These are phyloP conservation scores for Nemania sp. DNA, from an alignment of 2,329 filamentous ascomycete genomes.

Conservation along the genomic window DNA sequence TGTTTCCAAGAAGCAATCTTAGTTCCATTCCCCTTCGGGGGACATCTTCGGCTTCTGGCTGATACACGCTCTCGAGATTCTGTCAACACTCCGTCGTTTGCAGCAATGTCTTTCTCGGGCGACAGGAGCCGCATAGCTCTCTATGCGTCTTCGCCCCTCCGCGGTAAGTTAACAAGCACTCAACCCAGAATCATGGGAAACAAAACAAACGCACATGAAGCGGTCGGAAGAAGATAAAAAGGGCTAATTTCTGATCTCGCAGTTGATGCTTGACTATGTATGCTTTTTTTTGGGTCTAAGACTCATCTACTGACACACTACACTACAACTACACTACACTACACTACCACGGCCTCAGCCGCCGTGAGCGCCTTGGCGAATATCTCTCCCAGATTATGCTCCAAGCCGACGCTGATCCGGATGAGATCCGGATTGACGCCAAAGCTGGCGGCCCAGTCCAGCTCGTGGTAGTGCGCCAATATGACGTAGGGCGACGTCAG, in stretches of 20 bases:
- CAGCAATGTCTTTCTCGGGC: no score
- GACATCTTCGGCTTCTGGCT: background rate
- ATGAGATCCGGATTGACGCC: slow-evolving; percentile 82
- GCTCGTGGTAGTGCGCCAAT: slow-evolving; percentile 86
- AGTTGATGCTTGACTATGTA: slow-evolving; percentile 7
- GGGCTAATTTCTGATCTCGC: background rate
- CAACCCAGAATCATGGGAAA: background rate
- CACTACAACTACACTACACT: slow-evolving; percentile 4
- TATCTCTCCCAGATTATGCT: slow-evolving; percentile 68
- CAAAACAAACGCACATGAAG: background rate
- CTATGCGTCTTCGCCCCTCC: no score
- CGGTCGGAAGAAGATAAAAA: background rate
- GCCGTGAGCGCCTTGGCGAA: slow-evolving; percentile 74
- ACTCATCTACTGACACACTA: background rate
- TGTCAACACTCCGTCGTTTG: background rate
- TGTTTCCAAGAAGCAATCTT: background rate
- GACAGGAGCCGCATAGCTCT: no score
- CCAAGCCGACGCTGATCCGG: slow-evolving; percentile 86
- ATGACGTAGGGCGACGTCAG: slow-evolving; percentile 89
- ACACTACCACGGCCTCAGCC: slow-evolving; percentile 43
- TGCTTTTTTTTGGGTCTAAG: background rate
- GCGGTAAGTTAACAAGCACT: background rate
- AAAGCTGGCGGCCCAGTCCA: slow-evolving; percentile 85
- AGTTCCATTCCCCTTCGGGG: background rate
- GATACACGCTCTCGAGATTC: background rate